Conservation (phyloP, 2,329 filamentous ascomycete genomes). For the Arthroderma uncinatum region DNA sequence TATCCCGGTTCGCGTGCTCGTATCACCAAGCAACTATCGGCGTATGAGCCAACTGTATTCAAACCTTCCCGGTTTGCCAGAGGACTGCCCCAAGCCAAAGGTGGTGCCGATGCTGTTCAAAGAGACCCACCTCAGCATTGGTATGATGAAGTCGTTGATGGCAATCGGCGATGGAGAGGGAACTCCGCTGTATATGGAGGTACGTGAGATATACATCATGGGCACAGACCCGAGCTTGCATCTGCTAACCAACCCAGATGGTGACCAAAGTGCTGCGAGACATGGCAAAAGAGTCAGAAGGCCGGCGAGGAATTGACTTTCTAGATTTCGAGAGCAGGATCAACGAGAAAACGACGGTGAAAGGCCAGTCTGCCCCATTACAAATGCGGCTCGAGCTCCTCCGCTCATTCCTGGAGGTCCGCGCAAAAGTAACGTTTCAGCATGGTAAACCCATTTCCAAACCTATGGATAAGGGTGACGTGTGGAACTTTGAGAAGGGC, state of each 20-base stretch:
- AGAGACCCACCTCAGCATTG: slow-evolving; percentile 40
- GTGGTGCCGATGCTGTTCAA: slow-evolving; percentile 40
- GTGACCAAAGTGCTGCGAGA: slow-evolving; percentile 41
- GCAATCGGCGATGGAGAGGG: slow-evolving; percentile 33
- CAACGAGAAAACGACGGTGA: slow-evolving; percentile 31
- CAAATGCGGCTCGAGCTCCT: slow-evolving; percentile 50
- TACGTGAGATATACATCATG: slow-evolving; percentile 11
- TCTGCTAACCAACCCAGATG: slow-evolving; percentile 20
- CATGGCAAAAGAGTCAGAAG: slow-evolving; percentile 36
- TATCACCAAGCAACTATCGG: slow-evolving; percentile 39
- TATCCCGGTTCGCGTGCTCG: slow-evolving; percentile 42
- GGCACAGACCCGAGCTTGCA: background rate
- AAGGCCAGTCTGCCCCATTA: slow-evolving; percentile 45
- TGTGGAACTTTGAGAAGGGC: slow-evolving; percentile 31
- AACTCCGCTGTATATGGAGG: slow-evolving; percentile 43
- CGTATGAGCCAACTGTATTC: slow-evolving; percentile 35
- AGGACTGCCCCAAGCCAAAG: slow-evolving; percentile 26
- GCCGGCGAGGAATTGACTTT: slow-evolving; percentile 31
- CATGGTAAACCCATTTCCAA: background rate
- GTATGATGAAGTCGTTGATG: slow-evolving; percentile 47
- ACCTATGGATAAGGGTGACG: background rate
- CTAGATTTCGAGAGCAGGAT: slow-evolving; percentile 29
- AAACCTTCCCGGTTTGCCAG: slow-evolving; percentile 25
- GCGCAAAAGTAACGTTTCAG: background rate
- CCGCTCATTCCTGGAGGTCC: slow-evolving; percentile 48